Evolutionary conservation across 2,329 filamentous ascomycete genomes (phyloP).

Genomic region (Ceratocystis huliohia): DNA sequence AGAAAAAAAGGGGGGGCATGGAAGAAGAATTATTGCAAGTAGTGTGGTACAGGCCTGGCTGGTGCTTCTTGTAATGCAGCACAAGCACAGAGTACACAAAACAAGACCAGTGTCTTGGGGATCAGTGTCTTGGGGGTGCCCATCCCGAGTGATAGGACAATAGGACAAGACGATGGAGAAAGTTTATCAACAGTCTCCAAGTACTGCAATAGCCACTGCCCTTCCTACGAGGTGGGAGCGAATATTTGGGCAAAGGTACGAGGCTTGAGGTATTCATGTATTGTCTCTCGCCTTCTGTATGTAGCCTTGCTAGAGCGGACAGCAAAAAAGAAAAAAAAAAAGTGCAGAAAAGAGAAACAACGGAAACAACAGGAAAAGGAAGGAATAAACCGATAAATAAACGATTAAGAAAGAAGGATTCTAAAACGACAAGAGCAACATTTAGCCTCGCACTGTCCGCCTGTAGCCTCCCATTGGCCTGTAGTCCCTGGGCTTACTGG

Average conservation of each 20-base stretch:
- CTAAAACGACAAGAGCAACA: background rate
- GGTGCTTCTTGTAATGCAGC: background rate
- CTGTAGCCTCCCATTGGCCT: constrained; percentile 1
- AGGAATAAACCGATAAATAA: background rate
- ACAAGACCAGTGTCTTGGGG: background rate
- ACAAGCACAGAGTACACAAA: background rate
- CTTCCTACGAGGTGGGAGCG: background rate
- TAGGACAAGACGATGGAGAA: background rate
- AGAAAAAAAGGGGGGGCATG: background rate
- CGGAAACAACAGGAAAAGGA: background rate
- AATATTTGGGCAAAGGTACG: background rate
- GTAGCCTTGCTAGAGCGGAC: too few species aligned
- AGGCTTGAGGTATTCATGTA: background rate
- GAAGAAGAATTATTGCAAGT: background rate
- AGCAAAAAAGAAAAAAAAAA: background rate
- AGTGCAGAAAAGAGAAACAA: background rate
- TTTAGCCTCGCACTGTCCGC: constrained; percentile 7
- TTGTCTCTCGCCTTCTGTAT: too few species aligned
- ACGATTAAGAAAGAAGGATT: background rate
- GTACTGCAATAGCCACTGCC: background rate
- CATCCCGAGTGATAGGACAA: background rate
- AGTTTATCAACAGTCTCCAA: background rate
- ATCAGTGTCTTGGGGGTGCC: background rate
- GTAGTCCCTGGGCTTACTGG: background rate
- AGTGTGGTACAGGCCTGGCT: constrained; percentile 6